Evolutionary conservation across 768 basidiomycete species (phyloP).

Genomic region (Macrolepiota albuminosa): DNA sequence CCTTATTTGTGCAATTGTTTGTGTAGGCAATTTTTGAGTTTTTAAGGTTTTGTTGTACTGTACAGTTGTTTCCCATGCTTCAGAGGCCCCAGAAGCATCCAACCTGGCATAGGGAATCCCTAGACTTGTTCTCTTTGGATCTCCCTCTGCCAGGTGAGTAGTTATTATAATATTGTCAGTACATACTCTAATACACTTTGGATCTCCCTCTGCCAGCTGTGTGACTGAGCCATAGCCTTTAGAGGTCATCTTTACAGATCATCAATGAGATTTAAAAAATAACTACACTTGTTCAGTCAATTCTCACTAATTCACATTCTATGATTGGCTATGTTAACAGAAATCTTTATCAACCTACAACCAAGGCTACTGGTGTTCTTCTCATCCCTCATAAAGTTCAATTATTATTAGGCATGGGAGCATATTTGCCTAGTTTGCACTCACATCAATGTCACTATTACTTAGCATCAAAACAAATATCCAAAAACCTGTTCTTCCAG

Average conservation of each 20-base stretch:
- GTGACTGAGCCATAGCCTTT: no score
- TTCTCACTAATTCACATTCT: not conserved
- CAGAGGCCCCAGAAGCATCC: no score
- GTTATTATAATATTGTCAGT: no score
- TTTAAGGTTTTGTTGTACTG: no score
- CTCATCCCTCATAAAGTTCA: slow-evolving; percentile 1
- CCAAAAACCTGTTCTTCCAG: not conserved
- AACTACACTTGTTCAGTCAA: not conserved
- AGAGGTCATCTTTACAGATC: not conserved
- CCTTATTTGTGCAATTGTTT: no score
- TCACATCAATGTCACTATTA: not conserved
- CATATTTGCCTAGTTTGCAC: not conserved
- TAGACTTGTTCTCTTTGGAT: no score
- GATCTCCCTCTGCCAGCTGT: no score
- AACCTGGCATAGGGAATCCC: no score
- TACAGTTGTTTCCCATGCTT: no score
- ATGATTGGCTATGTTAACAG: slow-evolving; percentile 10
- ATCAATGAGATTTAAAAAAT: slow-evolving; percentile 11
- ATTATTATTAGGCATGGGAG: not conserved
- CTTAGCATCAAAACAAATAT: not conserved
- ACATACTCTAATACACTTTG: no score
- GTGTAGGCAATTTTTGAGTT: no score
- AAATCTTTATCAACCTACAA: slow-evolving; percentile 3
- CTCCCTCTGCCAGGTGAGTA: no score
- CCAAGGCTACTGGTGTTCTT: slow-evolving; percentile 2